Percentiles rank a stretch among this genome's conserved stretches.
Conservation (phyloP, 176 grass and related monocot genomes). For the Ananas comosus region DNA sequence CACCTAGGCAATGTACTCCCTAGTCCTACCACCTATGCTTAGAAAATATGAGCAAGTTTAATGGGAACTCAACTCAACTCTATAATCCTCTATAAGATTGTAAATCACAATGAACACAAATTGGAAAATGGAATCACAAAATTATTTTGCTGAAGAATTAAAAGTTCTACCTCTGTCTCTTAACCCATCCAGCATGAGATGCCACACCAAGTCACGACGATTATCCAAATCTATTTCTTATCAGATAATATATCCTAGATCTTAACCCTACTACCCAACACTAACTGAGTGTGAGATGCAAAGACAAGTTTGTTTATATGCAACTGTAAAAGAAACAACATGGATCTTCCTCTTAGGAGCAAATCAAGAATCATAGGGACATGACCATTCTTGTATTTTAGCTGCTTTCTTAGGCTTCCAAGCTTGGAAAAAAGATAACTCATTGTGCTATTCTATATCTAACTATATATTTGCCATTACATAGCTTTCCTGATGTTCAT, state of each 20-base stretch:
- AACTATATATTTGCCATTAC: neutral
- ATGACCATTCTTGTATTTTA: neutral
- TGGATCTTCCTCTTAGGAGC: neutral
- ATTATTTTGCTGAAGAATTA: neutral
- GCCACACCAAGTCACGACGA: neutral
- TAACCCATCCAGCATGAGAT: neutral
- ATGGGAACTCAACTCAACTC: no score
- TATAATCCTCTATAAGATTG: neutral
- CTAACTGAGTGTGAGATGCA: neutral
- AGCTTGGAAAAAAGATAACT: neutral
- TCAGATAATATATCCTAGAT: neutral
- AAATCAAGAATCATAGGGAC: neutral
- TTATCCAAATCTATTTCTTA: neutral
- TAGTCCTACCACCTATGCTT: no score
- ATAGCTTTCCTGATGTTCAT: neutral
- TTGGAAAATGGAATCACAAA: neutral
- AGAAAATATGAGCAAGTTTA: no score
- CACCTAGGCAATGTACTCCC: neutral
- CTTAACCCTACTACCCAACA: neutral
- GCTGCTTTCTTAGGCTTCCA: neutral
- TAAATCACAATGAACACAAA: neutral
- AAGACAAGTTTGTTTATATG: neutral
- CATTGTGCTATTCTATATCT: neutral
- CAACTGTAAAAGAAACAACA: neutral
- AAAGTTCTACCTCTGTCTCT: neutral